Evolutionary conservation across 148 eudicot species (phyloP).

Genomic region (Vaccinium vitisidaea): DNA sequence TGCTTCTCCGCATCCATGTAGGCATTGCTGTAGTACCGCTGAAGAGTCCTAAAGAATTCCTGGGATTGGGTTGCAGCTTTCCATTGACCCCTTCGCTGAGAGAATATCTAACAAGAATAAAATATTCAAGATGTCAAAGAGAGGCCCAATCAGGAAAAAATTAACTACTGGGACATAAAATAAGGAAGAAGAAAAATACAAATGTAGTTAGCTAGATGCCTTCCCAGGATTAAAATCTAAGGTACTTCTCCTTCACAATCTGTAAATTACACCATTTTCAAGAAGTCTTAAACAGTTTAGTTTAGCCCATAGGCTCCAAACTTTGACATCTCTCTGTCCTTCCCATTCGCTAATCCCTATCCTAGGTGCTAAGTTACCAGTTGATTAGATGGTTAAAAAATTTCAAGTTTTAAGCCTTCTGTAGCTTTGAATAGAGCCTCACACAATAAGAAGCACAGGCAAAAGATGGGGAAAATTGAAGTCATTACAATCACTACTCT

Average conservation of each 20-base stretch:
- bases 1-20: slow-evolving; percentile 92
- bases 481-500: neutral
- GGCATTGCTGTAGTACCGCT: slow-evolving; percentile 86
- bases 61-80: slow-evolving; percentile 90
- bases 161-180: neutral
- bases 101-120: slow-evolving; percentile 56
- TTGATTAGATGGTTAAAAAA: neutral
- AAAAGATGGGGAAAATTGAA: neutral
- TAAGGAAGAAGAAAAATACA: neutral
- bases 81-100: slow-evolving; percentile 89
- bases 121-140: slow-evolving; percentile 10
- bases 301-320: neutral
- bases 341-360: neutral
- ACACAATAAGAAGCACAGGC: neutral
- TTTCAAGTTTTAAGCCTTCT: neutral
- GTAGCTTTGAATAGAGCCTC: neutral
- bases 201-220: neutral
- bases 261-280: neutral
- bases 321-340: neutral
- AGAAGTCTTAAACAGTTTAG: neutral
- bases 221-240: neutral
- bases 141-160: neutral
- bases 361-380: neutral
- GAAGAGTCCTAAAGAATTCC: slow-evolving; percentile 86
- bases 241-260: neutral